Evolutionary conservation across 2,329 filamentous ascomycete species (phyloP).

Genomic region (Clonostachys byssicola): DNA sequence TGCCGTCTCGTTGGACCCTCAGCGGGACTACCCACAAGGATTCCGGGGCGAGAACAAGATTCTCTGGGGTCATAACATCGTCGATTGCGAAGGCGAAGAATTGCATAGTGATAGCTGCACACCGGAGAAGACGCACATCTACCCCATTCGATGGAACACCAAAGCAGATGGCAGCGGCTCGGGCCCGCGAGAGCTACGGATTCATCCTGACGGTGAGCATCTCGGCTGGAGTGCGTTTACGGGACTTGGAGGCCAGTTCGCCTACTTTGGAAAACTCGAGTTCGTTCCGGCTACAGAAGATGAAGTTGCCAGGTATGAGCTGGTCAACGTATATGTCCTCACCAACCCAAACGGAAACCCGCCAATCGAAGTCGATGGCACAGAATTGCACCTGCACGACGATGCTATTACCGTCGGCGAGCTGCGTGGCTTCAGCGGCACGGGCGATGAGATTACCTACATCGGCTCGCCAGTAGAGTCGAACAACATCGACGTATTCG

Average conservation of each 20-base stretch:
- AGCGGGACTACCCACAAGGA: constrained; percentile 33
- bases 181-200: constrained; percentile 31
- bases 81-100: constrained; percentile 27
- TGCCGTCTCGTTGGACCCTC: constrained; percentile 9
- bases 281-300: constrained; percentile 29
- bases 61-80: constrained; percentile 22
- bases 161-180: constrained; percentile 23
- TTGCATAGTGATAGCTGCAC: constrained; percentile 29
- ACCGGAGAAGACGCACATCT: constrained; percentile 26
- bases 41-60: constrained; percentile 30
- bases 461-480: constrained; percentile 32
- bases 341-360: constrained; percentile 11
- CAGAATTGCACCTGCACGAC: constrained; percentile 18
- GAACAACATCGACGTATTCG: constrained; percentile 38
- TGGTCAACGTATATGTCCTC: constrained; percentile 29
- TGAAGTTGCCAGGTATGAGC: constrained; percentile 29
- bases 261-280: constrained; percentile 28
- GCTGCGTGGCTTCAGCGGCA: constrained; percentile 36
- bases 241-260: constrained; percentile 11
- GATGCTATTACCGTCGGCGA: constrained; percentile 31
- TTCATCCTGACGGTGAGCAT: constrained; percentile 39
- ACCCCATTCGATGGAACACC: constrained; percentile 31
- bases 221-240: constrained; percentile 34
- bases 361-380: constrained; percentile 14
- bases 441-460: constrained; percentile 33